Base-by-base conservation (phyloP, 176 grass and related monocot genomes). In the Dactylis glomerata region DNA sequence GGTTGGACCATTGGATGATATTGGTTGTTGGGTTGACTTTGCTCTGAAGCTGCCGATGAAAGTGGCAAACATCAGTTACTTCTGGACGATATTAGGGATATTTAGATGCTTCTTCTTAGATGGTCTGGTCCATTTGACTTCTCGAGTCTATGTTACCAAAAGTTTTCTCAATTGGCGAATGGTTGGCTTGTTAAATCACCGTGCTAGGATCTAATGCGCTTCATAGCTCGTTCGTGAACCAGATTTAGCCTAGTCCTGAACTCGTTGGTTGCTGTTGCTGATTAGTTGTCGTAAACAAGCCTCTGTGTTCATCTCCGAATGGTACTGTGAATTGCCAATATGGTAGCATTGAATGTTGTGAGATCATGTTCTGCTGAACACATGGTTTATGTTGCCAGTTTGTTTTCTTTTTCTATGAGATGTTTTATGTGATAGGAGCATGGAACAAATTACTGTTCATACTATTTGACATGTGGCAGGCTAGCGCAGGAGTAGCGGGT, bases 31-130 rank as follows among this genome's bases (percentile, higher is more conserved):
- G 45, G 84, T 56, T 41, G 62, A 66, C 9, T 24, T 49, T 44
- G 31, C 30, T 86, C 52, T 24, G 13, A 56, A 22, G 76, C 75
- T 84, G 41, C 51, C 55, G 42, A 63, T 71, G 51, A 55, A 71
- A 70, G 76, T 37, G 23, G 13, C 27, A 69, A 52, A 42, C 9
- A 68, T 5, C 66, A 45, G 65, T 36, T 30, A 19, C 28, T 33
- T 31, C 31, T 24, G 13, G 63, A 17, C 17, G 28, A 69, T 19
- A 37, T 32, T 34, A 37, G 30, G 17, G 49, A 52, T 20, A 17
- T 82, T 19, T 76, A 81, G 78, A 46, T 68, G 68, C 16, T 81
- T 68, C 45, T 55, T 66, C 44, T 44, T 67, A 26, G 68, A 69
- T 72, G 2, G 66, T 57, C 36, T 28, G 47, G 47, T n/a, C 77